Evolutionary conservation across 73 alveolate genomes (phyloP).

Genomic region (Urostyla sp.): DNA sequence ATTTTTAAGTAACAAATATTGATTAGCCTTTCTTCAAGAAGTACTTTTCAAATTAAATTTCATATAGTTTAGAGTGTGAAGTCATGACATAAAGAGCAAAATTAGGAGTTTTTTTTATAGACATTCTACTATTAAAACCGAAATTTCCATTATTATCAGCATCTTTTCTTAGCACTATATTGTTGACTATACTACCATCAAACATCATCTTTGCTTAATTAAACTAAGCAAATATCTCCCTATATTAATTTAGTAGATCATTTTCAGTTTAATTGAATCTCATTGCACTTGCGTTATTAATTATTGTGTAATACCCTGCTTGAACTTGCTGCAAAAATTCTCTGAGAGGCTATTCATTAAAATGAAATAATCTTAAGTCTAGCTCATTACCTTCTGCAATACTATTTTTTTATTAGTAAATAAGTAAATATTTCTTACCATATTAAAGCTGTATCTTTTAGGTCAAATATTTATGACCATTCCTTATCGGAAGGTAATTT

Average conservation of each 20-base stretch:
- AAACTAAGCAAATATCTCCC: background rate
- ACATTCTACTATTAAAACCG: slow-evolving; percentile 3
- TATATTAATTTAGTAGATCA: background rate
- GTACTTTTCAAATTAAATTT: slow-evolving; percentile 23
- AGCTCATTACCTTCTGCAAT: background rate
- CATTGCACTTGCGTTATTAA: background rate
- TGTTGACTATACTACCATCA: slow-evolving; percentile 21
- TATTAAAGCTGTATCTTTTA: slow-evolving; percentile 32
- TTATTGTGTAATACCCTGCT: background rate
- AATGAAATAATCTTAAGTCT: background rate
- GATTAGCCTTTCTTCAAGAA: background rate
- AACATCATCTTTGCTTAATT: slow-evolving; percentile 16
- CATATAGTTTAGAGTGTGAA: background rate
- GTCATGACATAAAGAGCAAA: slow-evolving; percentile 24
- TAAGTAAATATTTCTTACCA: slow-evolving; percentile 1
- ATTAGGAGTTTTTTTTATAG: slow-evolving; percentile 26
- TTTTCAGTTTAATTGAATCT: slow-evolving; percentile 1
- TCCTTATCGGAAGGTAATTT: background rate
- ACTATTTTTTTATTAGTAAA: background rate
- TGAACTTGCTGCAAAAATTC: background rate
- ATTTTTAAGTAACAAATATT: too few species aligned
- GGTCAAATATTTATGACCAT: slow-evolving; percentile 42
- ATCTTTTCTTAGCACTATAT: background rate
- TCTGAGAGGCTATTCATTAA: slow-evolving; percentile 11
- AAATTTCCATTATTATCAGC: background rate